Evolutionary conservation across 2,329 filamentous ascomycete species (phyloP).

Genomic region (Aspergillus brunneoviolaceus): DNA sequence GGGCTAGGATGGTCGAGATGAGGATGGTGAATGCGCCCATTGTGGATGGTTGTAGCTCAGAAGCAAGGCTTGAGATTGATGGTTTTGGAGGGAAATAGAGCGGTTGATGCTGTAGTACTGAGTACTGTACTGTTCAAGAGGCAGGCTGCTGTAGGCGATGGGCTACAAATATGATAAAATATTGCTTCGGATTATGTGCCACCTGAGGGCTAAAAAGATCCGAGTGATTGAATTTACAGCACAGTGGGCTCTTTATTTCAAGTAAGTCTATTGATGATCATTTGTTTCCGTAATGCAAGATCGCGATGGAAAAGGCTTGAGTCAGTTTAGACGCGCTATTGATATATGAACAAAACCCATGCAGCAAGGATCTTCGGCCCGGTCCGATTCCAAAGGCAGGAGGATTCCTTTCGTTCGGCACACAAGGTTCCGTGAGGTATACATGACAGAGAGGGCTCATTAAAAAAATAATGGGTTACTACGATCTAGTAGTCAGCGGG

Average conservation of each 20-base stretch:
- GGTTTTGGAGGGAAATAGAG: neutral
- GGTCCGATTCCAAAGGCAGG: neutral
- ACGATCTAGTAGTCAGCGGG: neutral
- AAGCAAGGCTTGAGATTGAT: neutral
- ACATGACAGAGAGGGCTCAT: neutral
- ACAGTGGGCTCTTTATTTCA: neutral
- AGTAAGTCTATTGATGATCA: neutral
- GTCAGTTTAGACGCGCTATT: neutral
- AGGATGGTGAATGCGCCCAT: slow-evolving; percentile 11
- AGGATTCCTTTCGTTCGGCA: neutral
- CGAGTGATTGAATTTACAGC: neutral
- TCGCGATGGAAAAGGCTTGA: slow-evolving; percentile 1
- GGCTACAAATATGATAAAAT: neutral
- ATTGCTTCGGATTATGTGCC: neutral
- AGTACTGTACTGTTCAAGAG: too few relatives aligned
- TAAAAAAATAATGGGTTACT: slow-evolving; percentile 10
- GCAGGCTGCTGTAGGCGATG: neutral
- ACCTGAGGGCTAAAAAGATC: neutral
- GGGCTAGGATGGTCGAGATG: slow-evolving; percentile 3
- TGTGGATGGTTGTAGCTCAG: neutral
- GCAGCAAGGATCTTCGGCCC: neutral
- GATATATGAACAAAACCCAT: neutral
- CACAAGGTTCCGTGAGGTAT: neutral
- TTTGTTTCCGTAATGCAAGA: neutral
- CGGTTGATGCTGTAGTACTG: neutral